Conservation (phyloP, 2,329 filamentous ascomycete species). For the Fusarium cicatricum region DNA sequence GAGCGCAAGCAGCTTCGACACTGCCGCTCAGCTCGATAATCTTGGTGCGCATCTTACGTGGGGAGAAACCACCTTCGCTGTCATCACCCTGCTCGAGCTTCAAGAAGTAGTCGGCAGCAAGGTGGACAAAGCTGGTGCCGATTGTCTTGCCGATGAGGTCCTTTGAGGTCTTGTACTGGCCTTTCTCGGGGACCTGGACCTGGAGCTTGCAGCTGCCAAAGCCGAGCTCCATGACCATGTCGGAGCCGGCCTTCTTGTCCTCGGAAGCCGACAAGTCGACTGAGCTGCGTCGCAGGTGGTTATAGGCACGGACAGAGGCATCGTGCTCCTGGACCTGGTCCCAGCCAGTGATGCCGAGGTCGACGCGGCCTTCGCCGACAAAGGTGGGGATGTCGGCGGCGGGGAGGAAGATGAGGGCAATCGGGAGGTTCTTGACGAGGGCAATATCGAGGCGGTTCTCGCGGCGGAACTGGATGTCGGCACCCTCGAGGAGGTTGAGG, state of each 20-base stretch:
- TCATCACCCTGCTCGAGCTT: slow-evolving; percentile 70
- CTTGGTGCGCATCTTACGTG: slow-evolving; percentile 75
- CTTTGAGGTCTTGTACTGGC: slow-evolving; percentile 71
- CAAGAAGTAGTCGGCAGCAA: slow-evolving; percentile 85
- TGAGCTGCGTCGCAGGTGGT: slow-evolving; percentile 58
- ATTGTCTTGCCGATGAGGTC: slow-evolving; percentile 92
- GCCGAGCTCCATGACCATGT: slow-evolving; percentile 87
- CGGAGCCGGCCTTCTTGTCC: slow-evolving; percentile 68
- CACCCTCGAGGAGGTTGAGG: slow-evolving; percentile 89
- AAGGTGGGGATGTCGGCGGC: slow-evolving; percentile 98
- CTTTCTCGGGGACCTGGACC: slow-evolving; percentile 94
- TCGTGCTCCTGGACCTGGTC: slow-evolving; percentile 95
- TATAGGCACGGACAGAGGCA: slow-evolving; percentile 62
- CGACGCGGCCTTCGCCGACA: slow-evolving; percentile 91
- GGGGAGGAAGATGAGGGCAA: slow-evolving; percentile 95
- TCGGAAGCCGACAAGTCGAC: slow-evolving; percentile 38
- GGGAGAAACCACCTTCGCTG: slow-evolving; percentile 45
- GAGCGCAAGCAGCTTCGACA: slow-evolving; percentile 94
- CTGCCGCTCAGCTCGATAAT: slow-evolving; percentile 96
- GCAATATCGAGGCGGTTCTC: slow-evolving; percentile 97
- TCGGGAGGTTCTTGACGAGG: slow-evolving; percentile 94
- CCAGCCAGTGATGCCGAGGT: slow-evolving; percentile 92
- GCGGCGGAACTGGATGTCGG: slow-evolving; percentile 95
- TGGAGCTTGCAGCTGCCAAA: slow-evolving; percentile 94
- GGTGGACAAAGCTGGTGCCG: slow-evolving; percentile 91